Percentiles rank a stretch among this genome's conserved stretches.
Evolutionary conservation across 1,139 yeast species (phyloP).

Genomic region (Yamadazyma dushanensis): DNA sequence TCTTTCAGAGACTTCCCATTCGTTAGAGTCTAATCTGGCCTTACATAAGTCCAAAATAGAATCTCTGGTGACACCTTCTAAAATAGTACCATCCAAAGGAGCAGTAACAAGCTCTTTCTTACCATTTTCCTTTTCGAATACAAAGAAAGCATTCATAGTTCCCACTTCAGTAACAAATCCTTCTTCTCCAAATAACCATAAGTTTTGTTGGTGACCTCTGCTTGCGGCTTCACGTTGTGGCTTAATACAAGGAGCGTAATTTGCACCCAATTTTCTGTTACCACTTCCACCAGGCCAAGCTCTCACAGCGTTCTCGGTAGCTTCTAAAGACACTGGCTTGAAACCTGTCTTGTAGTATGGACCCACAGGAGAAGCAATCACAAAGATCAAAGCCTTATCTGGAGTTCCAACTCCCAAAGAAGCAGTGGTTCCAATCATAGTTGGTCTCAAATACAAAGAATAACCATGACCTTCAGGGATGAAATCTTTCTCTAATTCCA

Average conservation of each 20-base stretch:
- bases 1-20: constrained; percentile 84
- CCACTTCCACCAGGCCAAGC: constrained; percentile 99
- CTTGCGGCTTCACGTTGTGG: constrained; percentile 88
- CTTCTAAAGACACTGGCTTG: constrained; percentile 91
- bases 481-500: constrained; percentile 69
- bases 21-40: constrained; percentile 65
- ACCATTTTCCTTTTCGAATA: constrained; percentile 71
- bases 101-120: constrained; percentile 93
- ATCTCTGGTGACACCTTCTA: constrained; percentile 96
- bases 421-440: constrained; percentile 87
- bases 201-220: constrained; percentile 90
- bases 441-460: constrained; percentile 91
- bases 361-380: constrained; percentile 94
- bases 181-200: constrained; percentile 94
- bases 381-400: constrained; percentile 73
- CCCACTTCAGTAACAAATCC: constrained; percentile 94
- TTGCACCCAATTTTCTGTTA: constrained; percentile 93
- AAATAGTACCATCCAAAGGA: constrained; percentile 94
- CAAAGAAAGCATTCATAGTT: constrained; percentile 93
- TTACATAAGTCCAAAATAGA: constrained; percentile 77
- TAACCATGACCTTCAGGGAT: constrained; percentile 86
- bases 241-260: constrained; percentile 91
- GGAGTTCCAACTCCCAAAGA: constrained; percentile 86
- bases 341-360: constrained; percentile 89
- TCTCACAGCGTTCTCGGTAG: constrained; percentile 91